Percentiles rank a stretch among this genome's conserved stretches.
Conservation (phyloP, 2,329 filamentous ascomycete species). For the Beauveria sp. region DNA sequence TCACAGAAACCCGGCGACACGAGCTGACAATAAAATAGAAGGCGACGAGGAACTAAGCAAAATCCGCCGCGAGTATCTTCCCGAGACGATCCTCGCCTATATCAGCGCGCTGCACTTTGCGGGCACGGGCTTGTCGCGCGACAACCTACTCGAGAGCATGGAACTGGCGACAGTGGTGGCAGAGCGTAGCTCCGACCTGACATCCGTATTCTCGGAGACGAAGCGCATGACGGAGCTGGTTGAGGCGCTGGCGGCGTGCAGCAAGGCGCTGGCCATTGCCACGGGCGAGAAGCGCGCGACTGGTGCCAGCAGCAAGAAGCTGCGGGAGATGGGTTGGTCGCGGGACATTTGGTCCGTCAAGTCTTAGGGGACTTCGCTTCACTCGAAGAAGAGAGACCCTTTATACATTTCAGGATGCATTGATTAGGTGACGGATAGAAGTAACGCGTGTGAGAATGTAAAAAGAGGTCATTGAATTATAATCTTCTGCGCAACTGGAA, state of each 20-base stretch:
- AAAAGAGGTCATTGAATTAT: neutral
- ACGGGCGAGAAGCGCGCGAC: constrained; percentile 46
- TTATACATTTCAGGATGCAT: neutral
- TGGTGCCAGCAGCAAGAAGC: constrained; percentile 47
- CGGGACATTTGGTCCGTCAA: constrained; percentile 55
- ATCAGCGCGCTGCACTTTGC: constrained; percentile 74
- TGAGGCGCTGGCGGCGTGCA: constrained; percentile 67
- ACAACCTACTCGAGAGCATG: constrained; percentile 77
- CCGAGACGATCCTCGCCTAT: constrained; percentile 79
- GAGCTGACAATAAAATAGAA: constrained; percentile 25
- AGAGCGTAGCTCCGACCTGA: constrained; percentile 59
- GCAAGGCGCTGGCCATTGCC: constrained; percentile 59
- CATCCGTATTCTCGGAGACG: constrained; percentile 54
- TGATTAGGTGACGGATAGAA: neutral
- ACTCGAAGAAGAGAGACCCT: neutral
- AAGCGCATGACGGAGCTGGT: constrained; percentile 69
- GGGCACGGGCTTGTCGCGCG: constrained; percentile 65
- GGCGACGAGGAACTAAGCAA: constrained; percentile 54
- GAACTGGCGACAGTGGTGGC: constrained; percentile 73
- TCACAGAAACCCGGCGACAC: neutral
- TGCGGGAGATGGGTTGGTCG: constrained; percentile 55
- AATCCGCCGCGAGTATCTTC: constrained; percentile 72
- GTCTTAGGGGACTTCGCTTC: constrained; percentile 20
- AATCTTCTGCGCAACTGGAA: neutral
- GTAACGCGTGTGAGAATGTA: neutral